Evolutionary conservation across 805 yeast species (phyloP).

Genomic region (Pichia thaimueangensis): DNA sequence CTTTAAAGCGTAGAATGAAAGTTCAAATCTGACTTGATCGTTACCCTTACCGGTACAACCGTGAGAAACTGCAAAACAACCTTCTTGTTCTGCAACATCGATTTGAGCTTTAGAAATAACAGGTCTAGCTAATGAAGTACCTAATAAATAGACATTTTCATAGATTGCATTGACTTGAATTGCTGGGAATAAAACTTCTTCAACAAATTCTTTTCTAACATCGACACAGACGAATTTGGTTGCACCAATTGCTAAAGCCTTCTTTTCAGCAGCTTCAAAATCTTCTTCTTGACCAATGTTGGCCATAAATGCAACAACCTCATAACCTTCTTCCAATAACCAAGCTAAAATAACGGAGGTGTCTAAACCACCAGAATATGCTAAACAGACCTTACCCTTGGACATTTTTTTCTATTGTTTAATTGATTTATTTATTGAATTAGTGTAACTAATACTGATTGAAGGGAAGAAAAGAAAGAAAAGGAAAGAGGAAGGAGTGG

Average conservation of each 20-base stretch:
- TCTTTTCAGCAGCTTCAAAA: slow-evolving; percentile 92
- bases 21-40: slow-evolving; percentile 97
- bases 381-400: slow-evolving; percentile 98
- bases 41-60: slow-evolving; percentile 99
- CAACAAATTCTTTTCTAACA: slow-evolving; percentile 91
- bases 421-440: too few species aligned
- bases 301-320: slow-evolving; percentile 97
- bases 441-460: too few species aligned
- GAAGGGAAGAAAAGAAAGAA: not conserved
- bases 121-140: slow-evolving; percentile 98
- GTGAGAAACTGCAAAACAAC: slow-evolving; percentile 97
- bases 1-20: slow-evolving; percentile 94
- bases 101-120: slow-evolving; percentile 98
- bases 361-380: slow-evolving; percentile 98
- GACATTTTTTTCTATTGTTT: slow-evolving; percentile 52
- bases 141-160: slow-evolving; percentile 93
- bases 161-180: slow-evolving; percentile 96
- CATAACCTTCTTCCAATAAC: slow-evolving; percentile 96
- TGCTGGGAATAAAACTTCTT: slow-evolving; percentile 91
- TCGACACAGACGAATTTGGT: slow-evolving; percentile 91
- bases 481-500: not conserved
- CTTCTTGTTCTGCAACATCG: slow-evolving; percentile 92
- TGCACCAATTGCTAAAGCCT: slow-evolving; percentile 96
- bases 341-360: slow-evolving; percentile 97
- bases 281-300: slow-evolving; percentile 99